Conservation (phyloP, 768 basidiomycete genomes). For the Gautieria morchelliformis region DNA sequence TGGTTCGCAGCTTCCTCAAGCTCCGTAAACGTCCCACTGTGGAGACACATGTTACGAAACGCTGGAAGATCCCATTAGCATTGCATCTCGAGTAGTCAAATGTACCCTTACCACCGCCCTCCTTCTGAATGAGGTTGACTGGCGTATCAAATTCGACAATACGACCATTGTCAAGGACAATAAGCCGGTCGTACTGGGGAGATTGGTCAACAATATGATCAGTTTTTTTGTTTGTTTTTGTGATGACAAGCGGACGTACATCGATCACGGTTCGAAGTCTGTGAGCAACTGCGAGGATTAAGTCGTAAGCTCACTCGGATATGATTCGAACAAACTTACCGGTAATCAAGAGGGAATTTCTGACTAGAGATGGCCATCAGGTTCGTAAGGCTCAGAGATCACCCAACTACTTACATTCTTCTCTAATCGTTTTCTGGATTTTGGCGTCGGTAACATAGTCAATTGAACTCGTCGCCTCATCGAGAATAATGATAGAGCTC, state of each 20-base stretch:
- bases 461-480: conserved; percentile 18
- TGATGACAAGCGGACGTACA: conserved; percentile 8
- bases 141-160: conserved; percentile 44
- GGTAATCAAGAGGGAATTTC: conserved; percentile 48
- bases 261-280: conserved; percentile 72
- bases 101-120: conserved; percentile 23
- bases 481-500: conserved; percentile 16
- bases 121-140: conserved; percentile 34
- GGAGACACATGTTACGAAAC: conserved; percentile 44
- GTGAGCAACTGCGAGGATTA: conserved; percentile 47
- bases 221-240: not conserved
- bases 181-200: conserved; percentile 51
- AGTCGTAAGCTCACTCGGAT: not conserved
- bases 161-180: conserved; percentile 58
- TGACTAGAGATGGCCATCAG: conserved; percentile 24
- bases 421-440: conserved; percentile 29
- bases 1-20: conserved; percentile 46
- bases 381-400: conserved; percentile 25
- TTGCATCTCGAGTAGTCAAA: not conserved
- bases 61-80: conserved; percentile 13
- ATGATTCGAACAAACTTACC: conserved; percentile 31
- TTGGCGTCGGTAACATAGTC: conserved; percentile 16
- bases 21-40: conserved; percentile 34
- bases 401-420: conserved; percentile 16
- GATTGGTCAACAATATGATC: conserved; percentile 17